phyloP scores from a whole-genome alignment of 2,329 filamentous ascomycete species.

The Didymella pinodella region DNA sequence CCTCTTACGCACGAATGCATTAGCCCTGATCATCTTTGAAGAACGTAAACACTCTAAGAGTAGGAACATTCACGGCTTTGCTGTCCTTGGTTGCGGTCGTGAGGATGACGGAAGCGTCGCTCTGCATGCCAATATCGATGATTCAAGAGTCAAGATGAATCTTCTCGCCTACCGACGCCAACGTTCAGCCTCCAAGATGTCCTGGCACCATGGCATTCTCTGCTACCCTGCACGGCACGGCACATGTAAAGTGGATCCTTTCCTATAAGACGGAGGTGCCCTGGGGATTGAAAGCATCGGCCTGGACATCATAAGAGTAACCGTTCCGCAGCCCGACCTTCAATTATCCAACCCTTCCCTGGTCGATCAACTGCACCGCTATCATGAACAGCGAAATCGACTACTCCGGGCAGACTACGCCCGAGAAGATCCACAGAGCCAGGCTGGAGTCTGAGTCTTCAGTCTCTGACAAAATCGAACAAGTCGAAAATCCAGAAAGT shows the following conservation, averaged over 20 bases:
- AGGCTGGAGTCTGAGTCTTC: conserved; percentile 20
- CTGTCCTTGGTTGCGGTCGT: neutral
- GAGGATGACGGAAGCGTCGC: neutral
- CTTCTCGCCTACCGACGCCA: conserved; percentile 17
- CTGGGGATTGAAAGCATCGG: neutral
- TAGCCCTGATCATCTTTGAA: too few species aligned
- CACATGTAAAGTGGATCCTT: neutral
- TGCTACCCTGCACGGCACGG: conserved; percentile 23
- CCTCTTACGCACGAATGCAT: neutral
- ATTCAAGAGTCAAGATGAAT: conserved; percentile 1
- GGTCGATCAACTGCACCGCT: neutral
- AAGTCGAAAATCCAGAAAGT: conserved; percentile 22
- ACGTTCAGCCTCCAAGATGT: conserved; percentile 20
- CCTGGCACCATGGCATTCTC: conserved; percentile 25
- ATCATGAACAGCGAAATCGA: conserved; percentile 9
- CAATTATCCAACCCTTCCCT: neutral
- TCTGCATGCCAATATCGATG: conserved; percentile 3
- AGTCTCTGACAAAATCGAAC: conserved; percentile 24
- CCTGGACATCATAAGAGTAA: neutral
- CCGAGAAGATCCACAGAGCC: conserved; percentile 25
- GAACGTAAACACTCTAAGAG: too few species aligned
- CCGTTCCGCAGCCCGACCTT: neutral
- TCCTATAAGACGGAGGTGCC: conserved; percentile 11
- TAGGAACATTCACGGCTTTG: neutral
- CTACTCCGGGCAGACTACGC: conserved; percentile 2